phyloP scores from a whole-genome alignment of 2,329 filamentous ascomycete genomes.

The Xenoacremonium recifei region DNA sequence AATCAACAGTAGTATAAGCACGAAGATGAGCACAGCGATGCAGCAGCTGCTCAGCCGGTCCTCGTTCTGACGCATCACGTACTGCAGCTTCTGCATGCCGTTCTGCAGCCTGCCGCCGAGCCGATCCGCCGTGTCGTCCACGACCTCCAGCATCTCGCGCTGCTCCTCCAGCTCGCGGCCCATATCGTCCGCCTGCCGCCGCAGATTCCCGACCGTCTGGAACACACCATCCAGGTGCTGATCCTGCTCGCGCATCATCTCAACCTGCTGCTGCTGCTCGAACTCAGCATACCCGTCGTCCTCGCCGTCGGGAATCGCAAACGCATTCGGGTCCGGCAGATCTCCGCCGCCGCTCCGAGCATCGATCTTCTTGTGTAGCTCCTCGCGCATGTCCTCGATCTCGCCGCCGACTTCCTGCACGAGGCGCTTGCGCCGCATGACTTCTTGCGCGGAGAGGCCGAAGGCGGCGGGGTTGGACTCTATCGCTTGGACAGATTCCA shows the following conservation, averaged over 20 bases:
- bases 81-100: conserved; percentile 81
- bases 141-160: conserved; percentile 79
- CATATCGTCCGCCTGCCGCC: conserved; percentile 93
- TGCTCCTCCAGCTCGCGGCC: conserved; percentile 95
- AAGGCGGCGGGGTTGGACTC: conserved; percentile 86
- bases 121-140: conserved; percentile 81
- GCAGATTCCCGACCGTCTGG: conserved; percentile 84
- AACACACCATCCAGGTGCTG: conserved; percentile 90
- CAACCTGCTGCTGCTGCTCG: conserved; percentile 85
- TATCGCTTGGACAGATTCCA: conserved; percentile 81
- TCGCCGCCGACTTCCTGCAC: conserved; percentile 89
- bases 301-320: conserved; percentile 53
- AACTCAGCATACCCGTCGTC: conserved; percentile 68
- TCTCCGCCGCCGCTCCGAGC: conserved; percentile 33
- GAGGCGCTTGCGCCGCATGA: conserved; percentile 74
- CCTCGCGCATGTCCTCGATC: conserved; percentile 83
- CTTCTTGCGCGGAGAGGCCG: conserved; percentile 80
- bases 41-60: conserved; percentile 86
- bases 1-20: conserved; percentile 82
- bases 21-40: conserved; percentile 83
- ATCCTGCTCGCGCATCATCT: conserved; percentile 95
- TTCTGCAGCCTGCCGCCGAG: conserved; percentile 83
- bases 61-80: conserved; percentile 87
- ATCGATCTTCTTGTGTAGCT: conserved; percentile 63
- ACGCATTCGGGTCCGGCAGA: conserved; percentile 52